phyloP scores from a whole-genome alignment of 169 alveolate species.

The Plasmodium knowlesi region DNA sequence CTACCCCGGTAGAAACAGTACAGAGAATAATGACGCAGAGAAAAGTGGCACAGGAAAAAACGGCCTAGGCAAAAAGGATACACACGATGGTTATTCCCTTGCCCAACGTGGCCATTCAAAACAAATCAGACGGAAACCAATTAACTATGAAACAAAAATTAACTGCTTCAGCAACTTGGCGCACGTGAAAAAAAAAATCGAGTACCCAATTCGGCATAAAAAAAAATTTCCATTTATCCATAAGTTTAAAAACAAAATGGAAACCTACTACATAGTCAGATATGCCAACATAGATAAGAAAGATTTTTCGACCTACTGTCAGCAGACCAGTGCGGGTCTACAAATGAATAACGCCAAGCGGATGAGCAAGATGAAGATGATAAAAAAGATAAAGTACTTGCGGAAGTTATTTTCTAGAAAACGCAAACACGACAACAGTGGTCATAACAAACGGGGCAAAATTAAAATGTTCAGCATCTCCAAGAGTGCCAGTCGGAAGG shows the following conservation, averaged over 20 bases:
- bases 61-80: neutral
- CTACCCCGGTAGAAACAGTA: neutral
- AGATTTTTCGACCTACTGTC: neutral
- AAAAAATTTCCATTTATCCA: slow-evolving; percentile 29
- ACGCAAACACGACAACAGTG: neutral
- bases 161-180: slow-evolving; percentile 29
- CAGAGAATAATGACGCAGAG: neutral
- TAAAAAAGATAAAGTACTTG: slow-evolving; percentile 8
- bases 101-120: neutral
- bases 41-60: neutral
- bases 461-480: neutral
- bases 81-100: neutral
- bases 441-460: neutral
- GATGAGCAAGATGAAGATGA: neutral
- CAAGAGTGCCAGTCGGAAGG: neutral
- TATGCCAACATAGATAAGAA: slow-evolving; percentile 12
- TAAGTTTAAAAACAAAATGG: slow-evolving; percentile 35
- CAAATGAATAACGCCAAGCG: neutral
- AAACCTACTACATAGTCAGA: slow-evolving; percentile 29
- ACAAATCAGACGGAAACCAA: slow-evolving; percentile 2
- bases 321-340: neutral
- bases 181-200: slow-evolving; percentile 28
- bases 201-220: neutral
- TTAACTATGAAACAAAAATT: slow-evolving; percentile 28
- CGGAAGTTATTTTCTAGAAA: neutral